Percentiles rank a stretch among this genome's conserved stretches.
phyloP scores from a whole-genome alignment of 23 red algal genomes.

The Gracilaria domingensis region DNA sequence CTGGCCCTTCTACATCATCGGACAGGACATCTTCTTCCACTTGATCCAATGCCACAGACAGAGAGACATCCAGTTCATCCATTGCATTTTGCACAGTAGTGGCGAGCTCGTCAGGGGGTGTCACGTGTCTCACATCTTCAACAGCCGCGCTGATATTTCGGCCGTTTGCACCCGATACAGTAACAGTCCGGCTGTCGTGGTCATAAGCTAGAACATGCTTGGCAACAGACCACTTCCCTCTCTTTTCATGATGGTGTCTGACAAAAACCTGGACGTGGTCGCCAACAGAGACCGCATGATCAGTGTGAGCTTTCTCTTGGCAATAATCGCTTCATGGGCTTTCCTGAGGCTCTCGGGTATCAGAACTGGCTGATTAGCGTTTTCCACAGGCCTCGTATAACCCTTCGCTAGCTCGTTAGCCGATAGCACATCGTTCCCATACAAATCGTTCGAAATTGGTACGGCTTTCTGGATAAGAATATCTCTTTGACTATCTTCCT shows the following conservation, averaged over 20 bases:
- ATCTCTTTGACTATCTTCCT: neutral
- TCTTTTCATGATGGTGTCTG: conserved; percentile 4
- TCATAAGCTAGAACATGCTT: conserved; percentile 2
- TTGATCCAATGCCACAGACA: neutral
- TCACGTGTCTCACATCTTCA: conserved; percentile 21
- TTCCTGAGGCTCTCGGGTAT: neutral
- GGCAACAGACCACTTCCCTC: neutral
- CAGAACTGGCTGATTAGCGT: neutral
- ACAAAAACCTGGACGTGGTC: neutral
- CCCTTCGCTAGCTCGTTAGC: conserved; percentile 35
- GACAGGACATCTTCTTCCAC: too few species aligned
- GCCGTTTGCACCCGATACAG: conserved; percentile 3
- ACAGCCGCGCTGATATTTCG: neutral
- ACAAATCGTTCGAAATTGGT: conserved; percentile 11
- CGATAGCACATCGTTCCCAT: conserved; percentile 15
- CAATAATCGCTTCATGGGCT: neutral
- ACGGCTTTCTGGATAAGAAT: neutral
- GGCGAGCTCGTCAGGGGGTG: neutral
- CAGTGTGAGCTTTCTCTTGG: conserved; percentile 1
- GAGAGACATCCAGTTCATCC: conserved; percentile 9
- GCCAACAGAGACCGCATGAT: conserved; percentile 11
- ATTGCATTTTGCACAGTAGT: conserved; percentile 24
- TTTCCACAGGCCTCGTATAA: neutral
- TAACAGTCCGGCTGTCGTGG: neutral
- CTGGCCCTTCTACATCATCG: too few species aligned